Conservation (phyloP, 2,329 filamentous ascomycete species). For the Raffaelea ambrosiae region DNA sequence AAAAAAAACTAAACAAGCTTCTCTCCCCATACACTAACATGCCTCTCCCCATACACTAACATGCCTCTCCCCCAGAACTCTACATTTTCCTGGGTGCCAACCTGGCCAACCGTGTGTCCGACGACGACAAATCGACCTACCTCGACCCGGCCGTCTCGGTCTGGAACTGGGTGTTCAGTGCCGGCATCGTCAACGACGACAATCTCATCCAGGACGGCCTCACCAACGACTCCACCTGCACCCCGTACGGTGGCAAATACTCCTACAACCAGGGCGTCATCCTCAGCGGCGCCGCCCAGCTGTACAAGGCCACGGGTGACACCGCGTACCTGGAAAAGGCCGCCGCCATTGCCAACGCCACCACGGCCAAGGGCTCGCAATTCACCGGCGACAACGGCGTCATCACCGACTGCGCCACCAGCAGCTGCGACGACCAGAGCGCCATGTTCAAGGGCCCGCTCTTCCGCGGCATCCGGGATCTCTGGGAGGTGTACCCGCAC, state of each 20-base stretch:
- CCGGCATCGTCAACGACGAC: slow-evolving; percentile 43
- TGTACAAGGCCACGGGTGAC: slow-evolving; percentile 35
- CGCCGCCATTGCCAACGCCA: slow-evolving; percentile 33
- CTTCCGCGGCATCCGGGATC: not conserved
- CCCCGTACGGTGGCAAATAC: slow-evolving; percentile 27
- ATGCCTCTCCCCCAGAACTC: slow-evolving; percentile 26
- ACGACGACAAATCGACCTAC: slow-evolving; percentile 24
- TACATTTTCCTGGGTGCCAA: slow-evolving; percentile 45
- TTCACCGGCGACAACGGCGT: not conserved
- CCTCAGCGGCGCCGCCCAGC: slow-evolving; percentile 45
- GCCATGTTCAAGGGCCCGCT: slow-evolving; percentile 5
- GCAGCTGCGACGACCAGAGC: slow-evolving; percentile 1
- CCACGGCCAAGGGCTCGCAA: slow-evolving; percentile 18
- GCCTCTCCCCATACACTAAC: too few relatives aligned
- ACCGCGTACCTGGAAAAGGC: slow-evolving; percentile 32
- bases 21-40: too few relatives aligned
- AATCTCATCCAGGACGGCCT: slow-evolving; percentile 48
- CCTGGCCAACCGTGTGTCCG: slow-evolving; percentile 39
- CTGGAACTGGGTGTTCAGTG: slow-evolving; percentile 44
- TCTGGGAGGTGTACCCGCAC: not conserved
- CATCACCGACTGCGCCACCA: not conserved
- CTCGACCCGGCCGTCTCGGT: slow-evolving; percentile 38
- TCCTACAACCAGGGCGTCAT: slow-evolving; percentile 51
- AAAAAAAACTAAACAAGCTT: too few relatives aligned
- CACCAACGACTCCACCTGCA: slow-evolving; percentile 32